Evolutionary conservation across 139 green algal species (phyloP).

Genomic region (Haematococcus lacustris): DNA sequence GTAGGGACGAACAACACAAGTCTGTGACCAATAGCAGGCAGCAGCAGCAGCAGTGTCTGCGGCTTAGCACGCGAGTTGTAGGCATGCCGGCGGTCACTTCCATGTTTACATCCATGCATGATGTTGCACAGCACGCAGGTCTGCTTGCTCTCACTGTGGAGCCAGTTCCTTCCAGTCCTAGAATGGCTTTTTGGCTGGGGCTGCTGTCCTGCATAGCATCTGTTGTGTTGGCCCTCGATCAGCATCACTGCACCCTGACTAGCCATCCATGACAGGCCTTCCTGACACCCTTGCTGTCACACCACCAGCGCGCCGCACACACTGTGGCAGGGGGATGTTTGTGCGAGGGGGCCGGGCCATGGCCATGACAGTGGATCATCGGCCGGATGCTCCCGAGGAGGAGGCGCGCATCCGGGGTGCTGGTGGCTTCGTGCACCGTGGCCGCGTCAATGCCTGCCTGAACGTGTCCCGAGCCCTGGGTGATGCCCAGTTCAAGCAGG

Average conservation of each 20-base stretch:
- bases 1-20: neutral
- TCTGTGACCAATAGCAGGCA: neutral
- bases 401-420: slow-evolving; percentile 14
- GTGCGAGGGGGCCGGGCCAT: neutral
- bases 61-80: neutral
- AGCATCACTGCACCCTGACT: neutral
- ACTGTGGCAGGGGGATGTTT: neutral
- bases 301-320: neutral
- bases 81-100: neutral
- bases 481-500: slow-evolving; percentile 30
- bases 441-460: slow-evolving; percentile 28
- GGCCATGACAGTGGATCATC: slow-evolving; percentile 8
- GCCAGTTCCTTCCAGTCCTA: too few species aligned
- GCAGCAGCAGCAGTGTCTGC: neutral
- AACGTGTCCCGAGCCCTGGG: slow-evolving; percentile 28
- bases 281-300: neutral
- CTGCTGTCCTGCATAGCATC: neutral
- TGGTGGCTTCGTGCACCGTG: slow-evolving; percentile 24
- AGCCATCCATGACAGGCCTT: neutral
- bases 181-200: neutral
- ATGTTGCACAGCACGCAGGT: neutral
- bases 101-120: neutral
- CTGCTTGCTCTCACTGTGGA: too few species aligned
- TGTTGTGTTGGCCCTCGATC: neutral
- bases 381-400: slow-evolving; percentile 4